Base-by-base conservation (phyloP, 192 early-diverging fungal genomes). In the Phlyctochytrium bullatum region DNA sequence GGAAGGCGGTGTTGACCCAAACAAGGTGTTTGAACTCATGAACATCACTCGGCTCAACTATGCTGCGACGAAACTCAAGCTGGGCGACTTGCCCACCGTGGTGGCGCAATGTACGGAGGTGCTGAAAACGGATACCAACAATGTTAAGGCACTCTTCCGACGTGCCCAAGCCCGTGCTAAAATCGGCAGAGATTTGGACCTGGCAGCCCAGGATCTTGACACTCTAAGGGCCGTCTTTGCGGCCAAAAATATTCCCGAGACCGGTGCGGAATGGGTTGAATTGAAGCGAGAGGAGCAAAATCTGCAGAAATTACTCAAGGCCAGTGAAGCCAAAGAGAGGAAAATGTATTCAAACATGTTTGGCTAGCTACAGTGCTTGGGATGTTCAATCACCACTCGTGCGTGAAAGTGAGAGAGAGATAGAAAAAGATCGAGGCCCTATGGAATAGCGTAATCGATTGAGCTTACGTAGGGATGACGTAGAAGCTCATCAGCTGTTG, bases 71-170 rank as follows among this genome's bases (percentile, higher is more conserved):
- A 78, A 81, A 54, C 71, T 86, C 20, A 83, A 83, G 56, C 73
- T 80, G n/a, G 68, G 69, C 20, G 79, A 86, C 25, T 73, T 63
- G 47, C 36, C 59, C 14, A 62, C 78, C 1, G 83, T 76, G 17
- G 70, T 83, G 3, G 54, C 57, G 1, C 81, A 83, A 52, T 81
- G 79, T 63, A 65, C 77, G 6, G 78, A 83, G 60, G 75, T 86
- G 10, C 63, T 86, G 25, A 77, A 75, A 20, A 23, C 62, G 25
- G 79, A 81, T 28, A 68, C 71, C 24, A 52, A 62, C 17, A 74
- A 67, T 62, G n/a, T 79, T 33, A 86, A 86, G 65, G 83, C 80
- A 20, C 57, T 83, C 34, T 86, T 83, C 61, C 69, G 83, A 27
- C 74, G 83, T 16, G 80, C 73, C 2, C 77, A 83, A 62, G 78